Conservation (phyloP, 495 filamentous ascomycete species). For the Rusavskia elegans region DNA sequence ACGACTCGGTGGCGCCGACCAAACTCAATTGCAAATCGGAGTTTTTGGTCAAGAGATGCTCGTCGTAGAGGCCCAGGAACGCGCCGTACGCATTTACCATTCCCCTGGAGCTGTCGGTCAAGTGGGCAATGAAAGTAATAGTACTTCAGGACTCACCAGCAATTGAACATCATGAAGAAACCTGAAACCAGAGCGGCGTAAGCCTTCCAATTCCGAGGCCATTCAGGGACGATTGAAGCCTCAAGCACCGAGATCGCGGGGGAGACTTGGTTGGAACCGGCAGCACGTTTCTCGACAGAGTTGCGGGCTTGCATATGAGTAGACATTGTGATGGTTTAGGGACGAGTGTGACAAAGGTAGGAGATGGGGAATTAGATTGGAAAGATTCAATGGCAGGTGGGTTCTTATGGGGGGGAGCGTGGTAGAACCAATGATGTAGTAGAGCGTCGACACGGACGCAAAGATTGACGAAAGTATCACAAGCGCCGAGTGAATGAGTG, state of each 20-base stretch:
- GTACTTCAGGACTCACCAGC: slow-evolving; percentile 13
- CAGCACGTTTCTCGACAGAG: background rate
- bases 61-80: slow-evolving; percentile 23
- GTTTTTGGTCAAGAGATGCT: slow-evolving; percentile 14
- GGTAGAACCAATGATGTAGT: too few species aligned
- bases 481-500: background rate
- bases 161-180: slow-evolving; percentile 29
- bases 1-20: slow-evolving; percentile 22
- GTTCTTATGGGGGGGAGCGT: too few species aligned
- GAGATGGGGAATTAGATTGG: background rate
- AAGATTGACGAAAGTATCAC: too few species aligned
- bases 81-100: slow-evolving; percentile 25
- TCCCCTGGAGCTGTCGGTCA: slow-evolving; percentile 1
- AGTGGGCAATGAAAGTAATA: slow-evolving; percentile 5
- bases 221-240: slow-evolving; percentile 4
- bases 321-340: background rate
- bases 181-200: slow-evolving; percentile 22
- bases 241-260: background rate
- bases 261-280: background rate
- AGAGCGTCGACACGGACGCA: too few species aligned
- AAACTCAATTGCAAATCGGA: slow-evolving; percentile 20
- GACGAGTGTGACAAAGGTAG: background rate
- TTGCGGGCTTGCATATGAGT: background rate
- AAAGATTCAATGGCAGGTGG: background rate
- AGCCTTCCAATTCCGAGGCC: slow-evolving; percentile 22